Base-by-base conservation (phyloP, 2,329 filamentous ascomycete genomes). In the Xylaria sp. region DNA sequence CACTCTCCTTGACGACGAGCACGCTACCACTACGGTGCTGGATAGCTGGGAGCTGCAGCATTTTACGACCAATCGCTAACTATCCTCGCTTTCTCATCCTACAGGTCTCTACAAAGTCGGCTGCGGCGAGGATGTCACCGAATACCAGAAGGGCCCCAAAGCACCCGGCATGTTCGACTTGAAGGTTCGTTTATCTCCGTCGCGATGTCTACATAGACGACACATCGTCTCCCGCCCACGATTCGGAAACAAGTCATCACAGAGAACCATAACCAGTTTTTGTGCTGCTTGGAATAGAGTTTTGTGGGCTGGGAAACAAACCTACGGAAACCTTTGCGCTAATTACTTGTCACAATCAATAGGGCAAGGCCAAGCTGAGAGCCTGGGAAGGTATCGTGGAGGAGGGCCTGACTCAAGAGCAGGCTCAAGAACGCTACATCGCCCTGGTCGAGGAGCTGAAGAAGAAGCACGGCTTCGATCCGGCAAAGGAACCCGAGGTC, bases 281-380 rank as follows among this genome's bases (percentile, higher is more conserved):
- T 51, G 28, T 25, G 5, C 9, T 25, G 3, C 31, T 18, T 39
- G 10, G 18, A n/a, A 28, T 9, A 25, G n/a, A 25, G 48, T 60
- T 39, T 23, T 58, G 28, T 65, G 57, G 73, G 39, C 20, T 46
- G 44, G 44, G 34, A 25, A 37, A 28, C 28, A 20, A 46, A 15
- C 1, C 39, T 20, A 5, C 1, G 9, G 8, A 61, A 34, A 55
- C 50, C 25, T 10, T 31, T 46, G 13, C 73, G 62, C 56, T 54
- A 63, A 56, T 34, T 5, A 25, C 28, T 34, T 37, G 57, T 46
- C 48, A 3, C 8, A 8, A 54, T 6, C 28, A 25, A 67, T 61
- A 94, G 92, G 89, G 85, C 83, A 97, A 96, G 84, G 89, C 89
- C 77, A 97, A 97, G 87, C 88, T 90, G 84, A 87, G 85, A 76